Evolutionary conservation across 139 green algal species (phyloP).

Genomic region (Chlamydomonas eustigma): DNA sequence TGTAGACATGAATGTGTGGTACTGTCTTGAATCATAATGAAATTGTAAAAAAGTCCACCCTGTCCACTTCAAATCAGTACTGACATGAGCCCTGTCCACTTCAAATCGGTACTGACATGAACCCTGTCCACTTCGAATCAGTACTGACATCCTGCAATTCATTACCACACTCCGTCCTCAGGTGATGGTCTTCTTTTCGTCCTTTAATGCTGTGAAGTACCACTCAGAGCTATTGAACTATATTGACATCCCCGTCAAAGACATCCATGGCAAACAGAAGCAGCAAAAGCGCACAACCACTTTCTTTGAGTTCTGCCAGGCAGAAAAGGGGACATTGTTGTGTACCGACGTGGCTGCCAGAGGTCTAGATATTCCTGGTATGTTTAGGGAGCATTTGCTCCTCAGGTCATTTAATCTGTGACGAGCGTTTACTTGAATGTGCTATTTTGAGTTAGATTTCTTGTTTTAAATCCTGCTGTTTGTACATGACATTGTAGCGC

Average conservation of each 20-base stretch:
- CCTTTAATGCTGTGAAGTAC: conserved; percentile 92
- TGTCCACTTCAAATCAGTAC: background rate
- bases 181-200: conserved; percentile 99
- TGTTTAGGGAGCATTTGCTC: no score
- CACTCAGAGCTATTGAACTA: conserved; percentile 98
- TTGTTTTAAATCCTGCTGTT: no score
- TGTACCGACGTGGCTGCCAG: conserved; percentile 97
- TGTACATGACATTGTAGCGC: no score
- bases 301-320: conserved; percentile 95
- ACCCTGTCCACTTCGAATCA: background rate
- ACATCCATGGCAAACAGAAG: conserved; percentile 99
- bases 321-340: conserved; percentile 70
- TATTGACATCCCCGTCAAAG: conserved; percentile 91
- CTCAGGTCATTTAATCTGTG: no score
- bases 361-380: conserved; percentile 89
- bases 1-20: no score
- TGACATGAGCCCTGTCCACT: background rate
- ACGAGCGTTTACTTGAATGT: no score
- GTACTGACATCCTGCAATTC: background rate
- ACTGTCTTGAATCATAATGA: no score
- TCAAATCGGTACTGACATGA: no score
- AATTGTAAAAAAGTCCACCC: no score
- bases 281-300: conserved; percentile 94
- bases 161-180: conserved; percentile 20
- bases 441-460: no score